Evolutionary conservation across 768 basidiomycete species (phyloP), one percentile per base, ranked within the genome.

Genomic region (Pisolithus sp.): DNA sequence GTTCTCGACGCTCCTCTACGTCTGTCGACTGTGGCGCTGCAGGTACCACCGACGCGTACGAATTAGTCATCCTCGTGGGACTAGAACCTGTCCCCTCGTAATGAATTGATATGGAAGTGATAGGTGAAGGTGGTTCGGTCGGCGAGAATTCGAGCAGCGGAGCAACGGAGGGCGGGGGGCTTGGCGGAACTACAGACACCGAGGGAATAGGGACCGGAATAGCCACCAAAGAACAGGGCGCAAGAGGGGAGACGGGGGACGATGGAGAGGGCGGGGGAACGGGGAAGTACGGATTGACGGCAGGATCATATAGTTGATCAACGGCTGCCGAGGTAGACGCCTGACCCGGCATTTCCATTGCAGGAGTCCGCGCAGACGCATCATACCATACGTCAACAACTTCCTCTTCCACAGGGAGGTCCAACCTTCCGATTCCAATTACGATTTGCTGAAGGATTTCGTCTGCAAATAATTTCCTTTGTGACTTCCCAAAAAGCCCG

Each of bases 371-470:
- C 18, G 66, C 62, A 12, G 60, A 36, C 9, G 67, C 63, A 48
- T 69, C 63, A 24, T 68, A 62, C 56, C 63, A 68, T 31, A 70
- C 54, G 59, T 72, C 59, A 45, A 57, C 23, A 21, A 74, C 69
- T 57, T 77, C 78, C 4, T 64, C 60, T 54, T 68, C 57, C 55
- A 40, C 40, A 7, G 64, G 55, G 15, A 59, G 64, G 42, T 83
- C 83, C 26, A 97, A 74, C 20, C 83, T 75, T 8, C 90, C 90
- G 76, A 97, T 88, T 28, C 92, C 93, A 48, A 96, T 84, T 50
- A 95, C 84, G 55, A 97, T 84, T 34, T 91, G 89, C 50, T 87
- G 78, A 7, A 95, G 64, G 40, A 97, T 77, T 69, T 95, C 93
- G 30, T 81, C 77, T 61, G 89, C 84, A 56, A 96, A 81, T 64